Percentiles rank a stretch among this genome's conserved stretches.
These are phyloP conservation scores for Laguncularia racemosa DNA, from an alignment of 345 rosid species.

Conservation along the genomic window DNA sequence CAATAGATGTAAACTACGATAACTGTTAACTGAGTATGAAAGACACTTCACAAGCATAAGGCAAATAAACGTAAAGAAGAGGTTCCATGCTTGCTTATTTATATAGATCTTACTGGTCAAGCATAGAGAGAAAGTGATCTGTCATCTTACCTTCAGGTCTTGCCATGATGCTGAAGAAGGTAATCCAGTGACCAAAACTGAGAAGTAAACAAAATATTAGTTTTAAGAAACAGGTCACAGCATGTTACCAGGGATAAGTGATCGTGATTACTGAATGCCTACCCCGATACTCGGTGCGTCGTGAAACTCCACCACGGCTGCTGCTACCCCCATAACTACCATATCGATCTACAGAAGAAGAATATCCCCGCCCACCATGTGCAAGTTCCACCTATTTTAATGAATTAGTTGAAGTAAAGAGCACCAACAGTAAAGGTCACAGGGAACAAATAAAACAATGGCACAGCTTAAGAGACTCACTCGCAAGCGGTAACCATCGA, in stretches of 20 bases:
- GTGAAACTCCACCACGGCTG: conserved; percentile 61
- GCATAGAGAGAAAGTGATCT: not conserved
- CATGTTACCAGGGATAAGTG: not conserved
- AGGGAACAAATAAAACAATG: too few relatives aligned
- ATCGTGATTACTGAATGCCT: conserved; percentile 14
- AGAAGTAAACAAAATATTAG: conserved; percentile 6
- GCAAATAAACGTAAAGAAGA: not conserved
- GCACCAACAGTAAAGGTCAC: not conserved
- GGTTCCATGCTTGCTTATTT: not conserved
- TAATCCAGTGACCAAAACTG: conserved; percentile 84
- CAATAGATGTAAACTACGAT: not conserved
- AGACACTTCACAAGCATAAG: not conserved
- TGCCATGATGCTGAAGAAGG: conserved; percentile 99
- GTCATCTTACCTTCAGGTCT: conserved; percentile 78
- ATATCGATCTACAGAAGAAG: conserved; percentile 66
- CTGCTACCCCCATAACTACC: conserved; percentile 62
- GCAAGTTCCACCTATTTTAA: conserved; percentile 78
- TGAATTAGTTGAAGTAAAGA: not conserved
- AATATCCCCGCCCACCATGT: conserved; percentile 72
- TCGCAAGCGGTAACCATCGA: conserved; percentile 74
- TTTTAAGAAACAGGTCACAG: not conserved
- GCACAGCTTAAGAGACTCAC: conserved; percentile 32
- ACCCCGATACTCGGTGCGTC: conserved; percentile 92
- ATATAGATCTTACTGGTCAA: not conserved
- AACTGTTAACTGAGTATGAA: too few relatives aligned